Base-by-base conservation (phyloP, 345 rosid genomes). In the Salix arbutifolia region DNA sequence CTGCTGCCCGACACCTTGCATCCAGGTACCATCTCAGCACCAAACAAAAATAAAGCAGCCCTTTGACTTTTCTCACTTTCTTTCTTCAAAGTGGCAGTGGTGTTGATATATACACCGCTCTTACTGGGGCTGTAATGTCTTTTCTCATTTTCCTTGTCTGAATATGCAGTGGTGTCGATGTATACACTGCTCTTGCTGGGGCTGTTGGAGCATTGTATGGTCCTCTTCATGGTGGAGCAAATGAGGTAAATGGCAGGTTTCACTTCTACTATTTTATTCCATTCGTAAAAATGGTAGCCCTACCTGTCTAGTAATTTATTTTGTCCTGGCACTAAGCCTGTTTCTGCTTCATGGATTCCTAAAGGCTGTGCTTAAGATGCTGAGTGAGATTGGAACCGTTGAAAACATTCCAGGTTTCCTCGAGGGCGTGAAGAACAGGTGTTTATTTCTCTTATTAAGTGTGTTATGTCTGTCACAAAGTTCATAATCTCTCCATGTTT, bases 341-440 rank as follows among this genome's bases (percentile, higher is more conserved):
- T 28, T 50, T 4, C 28, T 66, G 28, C n/a, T 80, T 76, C 76
- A 76, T n/a, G 23, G 64, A 33, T 84, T 75, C 8, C 67, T 84
- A 46, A 83, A 96, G 99, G 99, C 99, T 74, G 98, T 96, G 82
- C 97, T 94, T 76, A 96, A 96, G 94, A 96, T 96, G 98, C 84
- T 94, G 68, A 83, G 78, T 77, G 98, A 96, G 83, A 96, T 96
- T 71, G 98, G 95, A 76, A 81, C 87, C 10, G 96, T 92, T 79
- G 98, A 91, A 42, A 96, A 94, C 81, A 94, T 96, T 83, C 98
- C 98, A 2, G 97, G 87, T 56, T 96, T 94, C 81, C 90, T 96
- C 13, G 97, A 89, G 68, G 99, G 97, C 65, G 99, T 96, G 75
- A 96, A 96, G 78, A 96, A 89, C 89, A 88, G 95, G 99, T 91